Evolutionary conservation across 169 alveolate genomes (phyloP).

Genomic region (Pseudocohnilembus persalinus): DNA sequence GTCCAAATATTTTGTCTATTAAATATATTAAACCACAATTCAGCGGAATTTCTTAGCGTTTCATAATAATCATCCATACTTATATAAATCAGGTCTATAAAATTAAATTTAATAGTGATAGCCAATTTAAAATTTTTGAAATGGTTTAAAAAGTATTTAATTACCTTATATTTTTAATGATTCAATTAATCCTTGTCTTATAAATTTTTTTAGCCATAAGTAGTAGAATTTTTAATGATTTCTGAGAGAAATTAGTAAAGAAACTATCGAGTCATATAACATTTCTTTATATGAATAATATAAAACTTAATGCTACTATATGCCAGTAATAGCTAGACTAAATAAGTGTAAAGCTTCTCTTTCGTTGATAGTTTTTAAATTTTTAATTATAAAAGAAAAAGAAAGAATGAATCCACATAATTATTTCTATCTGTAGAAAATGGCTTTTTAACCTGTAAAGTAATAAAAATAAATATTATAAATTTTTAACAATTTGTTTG

Average conservation of each 20-base stretch:
- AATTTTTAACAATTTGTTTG: constrained; percentile 2
- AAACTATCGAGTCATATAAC: constrained; percentile 27
- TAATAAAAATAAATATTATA: too few relatives aligned
- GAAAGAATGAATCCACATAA: constrained; percentile 32
- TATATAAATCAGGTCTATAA: background rate
- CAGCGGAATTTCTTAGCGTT: constrained; percentile 13
- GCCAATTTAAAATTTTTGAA: background rate
- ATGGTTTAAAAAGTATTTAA: background rate
- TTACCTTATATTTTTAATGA: constrained; percentile 20
- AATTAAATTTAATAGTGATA: background rate
- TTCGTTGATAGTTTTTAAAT: constrained; percentile 14
- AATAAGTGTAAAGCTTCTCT: constrained; percentile 29
- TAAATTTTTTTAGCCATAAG: constrained; percentile 17
- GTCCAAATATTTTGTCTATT: background rate
- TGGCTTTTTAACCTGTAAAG: constrained; percentile 23
- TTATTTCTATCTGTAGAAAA: constrained; percentile 43
- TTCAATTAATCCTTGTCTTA: constrained; percentile 7
- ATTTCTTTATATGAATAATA: constrained; percentile 30
- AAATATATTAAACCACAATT: constrained; percentile 11
- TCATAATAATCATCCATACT: constrained; percentile 27
- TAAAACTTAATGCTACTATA: constrained; percentile 17
- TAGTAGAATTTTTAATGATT: constrained; percentile 12
- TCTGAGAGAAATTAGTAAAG: constrained; percentile 19
- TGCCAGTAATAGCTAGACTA: constrained; percentile 24
- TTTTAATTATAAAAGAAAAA: constrained; percentile 20